Conservation (phyloP, 2,329 filamentous ascomycete species). For the Apiospora saccharicola region DNA sequence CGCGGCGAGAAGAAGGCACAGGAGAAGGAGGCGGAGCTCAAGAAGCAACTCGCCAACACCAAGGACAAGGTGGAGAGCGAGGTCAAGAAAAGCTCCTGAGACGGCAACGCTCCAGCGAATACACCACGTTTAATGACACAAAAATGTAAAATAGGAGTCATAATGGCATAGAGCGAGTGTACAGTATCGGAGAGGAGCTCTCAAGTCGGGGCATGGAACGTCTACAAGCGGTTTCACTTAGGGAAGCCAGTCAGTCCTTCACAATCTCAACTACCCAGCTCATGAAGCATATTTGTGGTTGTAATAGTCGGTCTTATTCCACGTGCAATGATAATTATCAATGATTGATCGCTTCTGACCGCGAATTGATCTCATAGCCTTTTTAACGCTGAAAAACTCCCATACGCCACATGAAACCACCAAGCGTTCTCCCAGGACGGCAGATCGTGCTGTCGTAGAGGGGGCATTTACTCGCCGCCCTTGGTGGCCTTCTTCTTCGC, state of each 20-base stretch:
- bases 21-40: slow-evolving; percentile 19
- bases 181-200: neutral
- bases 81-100: neutral
- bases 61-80: slow-evolving; percentile 1
- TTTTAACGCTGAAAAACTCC: slow-evolving; percentile 8
- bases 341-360: neutral
- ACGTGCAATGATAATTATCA: neutral
- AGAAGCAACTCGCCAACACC: neutral
- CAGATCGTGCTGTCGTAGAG: slow-evolving; percentile 24
- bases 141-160: slow-evolving; percentile 4
- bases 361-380: neutral
- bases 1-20: slow-evolving; percentile 37
- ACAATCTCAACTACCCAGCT: neutral
- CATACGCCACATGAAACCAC: slow-evolving; percentile 1
- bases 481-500: slow-evolving; percentile 11
- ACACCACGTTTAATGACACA: neutral
- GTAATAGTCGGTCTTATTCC: neutral
- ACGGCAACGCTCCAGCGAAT: neutral
- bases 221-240: neutral
- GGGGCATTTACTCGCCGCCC: slow-evolving; percentile 15
- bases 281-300: neutral
- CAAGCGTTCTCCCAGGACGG: slow-evolving; percentile 23
- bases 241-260: neutral
- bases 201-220: neutral
- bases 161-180: neutral